Evolutionary conservation across 768 basidiomycete genomes (phyloP).

Genomic region (Tubosaeta sp.): DNA sequence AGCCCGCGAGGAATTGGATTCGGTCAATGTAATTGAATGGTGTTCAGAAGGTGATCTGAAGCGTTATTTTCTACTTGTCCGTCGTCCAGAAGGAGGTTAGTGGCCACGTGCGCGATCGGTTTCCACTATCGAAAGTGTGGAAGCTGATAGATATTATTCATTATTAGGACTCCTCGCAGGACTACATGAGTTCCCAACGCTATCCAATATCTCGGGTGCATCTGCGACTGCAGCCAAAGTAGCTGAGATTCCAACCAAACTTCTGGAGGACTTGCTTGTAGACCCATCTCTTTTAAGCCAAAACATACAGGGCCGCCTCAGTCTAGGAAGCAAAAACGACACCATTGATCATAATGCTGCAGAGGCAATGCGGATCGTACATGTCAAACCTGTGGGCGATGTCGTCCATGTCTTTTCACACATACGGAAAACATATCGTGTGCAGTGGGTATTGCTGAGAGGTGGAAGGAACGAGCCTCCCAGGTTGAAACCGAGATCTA

Average conservation of each 20-base stretch:
- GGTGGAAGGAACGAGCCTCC: conserved; percentile 52
- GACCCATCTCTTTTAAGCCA: conserved; percentile 21
- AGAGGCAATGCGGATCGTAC: conserved; percentile 32
- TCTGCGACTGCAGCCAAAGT: conserved; percentile 35
- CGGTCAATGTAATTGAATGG: conserved; percentile 88
- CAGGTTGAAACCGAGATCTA: conserved; percentile 5
- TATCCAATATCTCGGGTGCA: conserved; percentile 44
- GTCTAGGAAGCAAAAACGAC: background rate
- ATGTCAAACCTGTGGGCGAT: conserved; percentile 52
- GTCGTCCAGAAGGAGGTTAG: conserved; percentile 80
- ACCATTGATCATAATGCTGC: background rate
- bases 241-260: conserved; percentile 30
- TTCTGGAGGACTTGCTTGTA: conserved; percentile 39
- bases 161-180: conserved; percentile 81
- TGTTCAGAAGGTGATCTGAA: conserved; percentile 32
- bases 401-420: conserved; percentile 87
- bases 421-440: conserved; percentile 79
- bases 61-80: conserved; percentile 70
- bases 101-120: background rate
- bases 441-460: conserved; percentile 65
- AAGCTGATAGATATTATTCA: background rate
- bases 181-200: conserved; percentile 81
- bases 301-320: background rate
- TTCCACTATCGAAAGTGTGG: background rate
- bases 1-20: conserved; percentile 77